phyloP scores from a whole-genome alignment of 2,329 filamentous ascomycete species.

The Ceratocystiopsis minuta region DNA sequence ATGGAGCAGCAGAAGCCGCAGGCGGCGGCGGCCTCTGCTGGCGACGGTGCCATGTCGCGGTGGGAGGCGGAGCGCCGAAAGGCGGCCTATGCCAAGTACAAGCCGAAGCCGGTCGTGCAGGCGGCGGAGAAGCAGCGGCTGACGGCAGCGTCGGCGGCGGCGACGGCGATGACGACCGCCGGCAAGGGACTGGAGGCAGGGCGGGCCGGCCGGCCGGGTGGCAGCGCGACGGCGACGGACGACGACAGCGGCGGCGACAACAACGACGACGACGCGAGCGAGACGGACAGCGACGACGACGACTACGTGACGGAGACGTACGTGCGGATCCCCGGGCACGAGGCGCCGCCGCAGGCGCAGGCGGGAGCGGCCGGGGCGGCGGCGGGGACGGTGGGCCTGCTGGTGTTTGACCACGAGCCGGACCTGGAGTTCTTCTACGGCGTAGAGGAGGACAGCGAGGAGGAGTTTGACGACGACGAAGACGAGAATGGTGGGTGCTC shows the following conservation, averaged over 20 bases:
- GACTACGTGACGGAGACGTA: conserved; percentile 50
- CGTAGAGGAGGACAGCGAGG: conserved; percentile 43
- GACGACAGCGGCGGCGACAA: conserved; percentile 15
- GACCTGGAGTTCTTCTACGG: conserved; percentile 43
- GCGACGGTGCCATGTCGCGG: conserved; percentile 3
- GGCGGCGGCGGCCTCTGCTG: conserved; percentile 3
- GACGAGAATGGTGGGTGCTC: conserved; percentile 41
- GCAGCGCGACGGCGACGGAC: conserved; percentile 15
- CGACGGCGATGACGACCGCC: conserved; percentile 18
- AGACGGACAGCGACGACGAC: conserved; percentile 27
- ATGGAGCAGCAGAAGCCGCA: conserved; percentile 19
- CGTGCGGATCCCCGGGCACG: conserved; percentile 34
- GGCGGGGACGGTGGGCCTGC: conserved; percentile 31
- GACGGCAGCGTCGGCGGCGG: conserved; percentile 8
- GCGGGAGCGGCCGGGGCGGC: conserved; percentile 18
- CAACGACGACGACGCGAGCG: conserved; percentile 22
- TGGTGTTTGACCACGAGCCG: conserved; percentile 39
- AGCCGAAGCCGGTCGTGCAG: conserved; percentile 8
- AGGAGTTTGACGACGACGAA: conserved; percentile 41
- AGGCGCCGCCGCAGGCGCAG: conserved; percentile 17
- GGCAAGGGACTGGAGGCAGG: neutral
- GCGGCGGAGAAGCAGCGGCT: conserved; percentile 7
- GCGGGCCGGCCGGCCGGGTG: too few species aligned
- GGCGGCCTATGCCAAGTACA: conserved; percentile 8
- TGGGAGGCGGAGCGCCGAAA: neutral